A percentile compares a stretch with the other conserved stretches of the same genome.
Conservation (phyloP, 2,329 filamentous ascomycete species). For the Hypoxylon sp. region DNA sequence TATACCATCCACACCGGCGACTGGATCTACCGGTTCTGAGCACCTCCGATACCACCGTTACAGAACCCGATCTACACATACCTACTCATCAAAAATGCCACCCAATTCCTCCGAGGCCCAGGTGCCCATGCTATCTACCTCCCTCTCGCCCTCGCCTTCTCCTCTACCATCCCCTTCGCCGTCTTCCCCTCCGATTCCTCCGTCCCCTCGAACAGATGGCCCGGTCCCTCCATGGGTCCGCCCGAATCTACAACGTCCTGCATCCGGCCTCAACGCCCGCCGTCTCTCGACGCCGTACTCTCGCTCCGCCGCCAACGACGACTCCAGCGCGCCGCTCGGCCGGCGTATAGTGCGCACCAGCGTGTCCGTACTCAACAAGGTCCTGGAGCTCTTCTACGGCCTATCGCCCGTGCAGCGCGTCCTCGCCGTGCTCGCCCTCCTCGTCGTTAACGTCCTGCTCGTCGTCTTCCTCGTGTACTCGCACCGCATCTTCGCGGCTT, state of each 20-base stretch:
- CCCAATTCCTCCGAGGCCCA: conserved; percentile 63
- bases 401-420: conserved; percentile 74
- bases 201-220: conserved; percentile 55
- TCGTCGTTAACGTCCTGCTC: conserved; percentile 68
- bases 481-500: conserved; percentile 81
- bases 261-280: conserved; percentile 50
- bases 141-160: conserved; percentile 47
- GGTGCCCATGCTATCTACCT: conserved; percentile 58
- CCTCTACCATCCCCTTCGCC: conserved; percentile 52
- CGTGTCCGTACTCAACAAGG: conserved; percentile 60
- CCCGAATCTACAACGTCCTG: conserved; percentile 30
- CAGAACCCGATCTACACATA: conserved; percentile 2
- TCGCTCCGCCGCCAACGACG: conserved; percentile 47
- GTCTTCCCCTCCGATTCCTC: conserved; percentile 50
- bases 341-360: conserved; percentile 61
- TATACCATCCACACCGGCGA: conserved; percentile 6
- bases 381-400: conserved; percentile 66
- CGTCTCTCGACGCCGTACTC: conserved; percentile 62
- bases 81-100: conserved; percentile 59
- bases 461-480: conserved; percentile 84
- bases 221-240: conserved; percentile 63
- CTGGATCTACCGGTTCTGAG: background rate
- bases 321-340: conserved; percentile 52
- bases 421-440: conserved; percentile 65
- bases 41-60: conserved; percentile 16